Conservation (phyloP, 495 filamentous ascomycete genomes). For the Xylaria curta region DNA sequence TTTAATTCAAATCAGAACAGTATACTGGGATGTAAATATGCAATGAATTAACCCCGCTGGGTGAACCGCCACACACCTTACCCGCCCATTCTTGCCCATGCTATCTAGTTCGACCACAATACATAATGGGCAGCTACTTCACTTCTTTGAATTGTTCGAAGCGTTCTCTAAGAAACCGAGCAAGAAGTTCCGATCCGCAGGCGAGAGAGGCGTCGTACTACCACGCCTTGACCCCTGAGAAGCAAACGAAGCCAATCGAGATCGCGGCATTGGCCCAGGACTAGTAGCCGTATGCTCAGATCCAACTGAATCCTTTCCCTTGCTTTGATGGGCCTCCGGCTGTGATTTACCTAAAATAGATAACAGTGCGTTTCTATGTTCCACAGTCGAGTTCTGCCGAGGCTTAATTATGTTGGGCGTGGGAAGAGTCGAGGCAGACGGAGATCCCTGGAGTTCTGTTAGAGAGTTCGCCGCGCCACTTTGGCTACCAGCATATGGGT, state of each 20-base stretch:
- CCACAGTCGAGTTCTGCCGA: constrained; percentile 48
- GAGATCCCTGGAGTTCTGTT: constrained; percentile 41
- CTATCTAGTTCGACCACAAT: neutral
- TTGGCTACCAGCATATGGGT: constrained; percentile 33
- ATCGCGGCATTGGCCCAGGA: constrained; percentile 45
- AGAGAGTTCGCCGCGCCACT: constrained; percentile 36
- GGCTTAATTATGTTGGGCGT: constrained; percentile 31
- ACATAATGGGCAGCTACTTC: neutral
- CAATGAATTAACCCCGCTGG: constrained; percentile 14
- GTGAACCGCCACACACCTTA: neutral
- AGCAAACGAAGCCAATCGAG: constrained; percentile 50
- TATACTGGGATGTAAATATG: constrained; percentile 16
- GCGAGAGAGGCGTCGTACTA: constrained; percentile 63
- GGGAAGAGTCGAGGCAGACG: constrained; percentile 41
- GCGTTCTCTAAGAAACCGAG: constrained; percentile 70
- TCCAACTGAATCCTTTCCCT: constrained; percentile 41
- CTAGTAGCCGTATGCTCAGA: constrained; percentile 47
- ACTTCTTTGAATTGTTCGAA: constrained; percentile 35
- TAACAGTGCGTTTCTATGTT: constrained; percentile 72
- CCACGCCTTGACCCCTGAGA: constrained; percentile 52
- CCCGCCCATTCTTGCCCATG: neutral
- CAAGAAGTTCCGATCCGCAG: constrained; percentile 77
- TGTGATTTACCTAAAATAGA: constrained; percentile 72
- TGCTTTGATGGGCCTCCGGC: constrained; percentile 54
- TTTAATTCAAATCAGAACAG: neutral